Base-by-base conservation (phyloP, 176 grass and related monocot genomes). In the Otatea glauca region DNA sequence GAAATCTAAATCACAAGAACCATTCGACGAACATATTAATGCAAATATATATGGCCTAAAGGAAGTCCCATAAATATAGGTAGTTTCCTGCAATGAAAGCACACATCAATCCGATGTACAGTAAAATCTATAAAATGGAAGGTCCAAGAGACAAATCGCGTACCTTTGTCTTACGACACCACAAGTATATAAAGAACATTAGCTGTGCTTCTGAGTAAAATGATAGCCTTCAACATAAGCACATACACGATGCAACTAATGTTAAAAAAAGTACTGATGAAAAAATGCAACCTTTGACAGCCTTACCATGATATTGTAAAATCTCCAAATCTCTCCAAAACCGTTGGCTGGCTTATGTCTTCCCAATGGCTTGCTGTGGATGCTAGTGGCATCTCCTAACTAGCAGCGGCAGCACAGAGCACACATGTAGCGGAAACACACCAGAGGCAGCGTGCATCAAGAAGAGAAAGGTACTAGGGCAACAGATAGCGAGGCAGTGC, bases 151-250 rank as follows among this genome's bases (percentile, higher is more conserved):
- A 29, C 51, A 59, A 80, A 56, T 48, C 24, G 17, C 78, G 42
- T 71, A 98, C 96, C 96, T 98, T 98, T 68, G 93, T 98, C 85
- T 90, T 98, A 13, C 91, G 93, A 83, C 86, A 98, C 93, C 96
- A 95, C 55, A 98, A 81, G 84, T 95, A 98, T 70, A 98, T 70
- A 68, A 95, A 95, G 85, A 98, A 95, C 62, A 92, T 56, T 59
- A 95, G 65, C 78, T 98, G 95, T 70, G 88, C 91, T 82, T 98
- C 91, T 20, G 77, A 90, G 83, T 98, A 98, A 82, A 98, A 93
- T 17, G 93, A 89, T 78, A 98, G 42, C 96, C 93, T 98, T 86
- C 56, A 91, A 60, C 32, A 89, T 62, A 12, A 91, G 74, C 56
- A 48, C 24, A 74, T 81, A 37, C 44, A 79, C 35, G 43, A 49